Percentiles rank a stretch among this genome's conserved stretches.
Conservation (phyloP, 164 flowering plant species). For the Berberis vulgaris region DNA sequence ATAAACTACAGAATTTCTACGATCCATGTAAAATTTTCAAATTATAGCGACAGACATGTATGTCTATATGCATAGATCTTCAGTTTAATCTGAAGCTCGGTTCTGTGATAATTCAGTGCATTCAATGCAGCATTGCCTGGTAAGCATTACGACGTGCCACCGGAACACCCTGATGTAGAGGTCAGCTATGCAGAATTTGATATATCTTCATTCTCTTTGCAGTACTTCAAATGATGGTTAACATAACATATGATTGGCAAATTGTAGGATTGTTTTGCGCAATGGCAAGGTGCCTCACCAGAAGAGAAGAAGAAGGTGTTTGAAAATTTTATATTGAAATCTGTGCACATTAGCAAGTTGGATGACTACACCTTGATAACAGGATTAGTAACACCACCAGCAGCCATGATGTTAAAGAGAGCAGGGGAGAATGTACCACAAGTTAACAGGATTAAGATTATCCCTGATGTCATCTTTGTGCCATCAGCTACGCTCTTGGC, state of each 20-base stretch:
- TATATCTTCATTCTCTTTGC: not conserved
- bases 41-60: not conserved
- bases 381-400: slow-evolving; percentile 61
- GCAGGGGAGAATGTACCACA: slow-evolving; percentile 55
- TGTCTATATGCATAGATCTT: not conserved
- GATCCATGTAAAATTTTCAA: not conserved
- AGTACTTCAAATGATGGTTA: not conserved
- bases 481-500: slow-evolving; percentile 51
- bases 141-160: slow-evolving; percentile 60
- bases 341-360: slow-evolving; percentile 24
- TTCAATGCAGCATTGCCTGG: slow-evolving; percentile 66
- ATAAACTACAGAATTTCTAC: too few species aligned
- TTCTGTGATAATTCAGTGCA: slow-evolving; percentile 27
- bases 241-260: not conserved
- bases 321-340: slow-evolving; percentile 29
- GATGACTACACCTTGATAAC: slow-evolving; percentile 36
- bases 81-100: not conserved
- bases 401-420: slow-evolving; percentile 61
- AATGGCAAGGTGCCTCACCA: slow-evolving; percentile 25
- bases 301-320: slow-evolving; percentile 24
- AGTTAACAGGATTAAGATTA: slow-evolving; percentile 32
- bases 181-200: slow-evolving; percentile 14
- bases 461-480: slow-evolving; percentile 66
- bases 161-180: slow-evolving; percentile 25
- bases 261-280: slow-evolving; percentile 23